Conservation (phyloP, 306 rosid genomes). For the Amphicarpaea edgeworthii region DNA sequence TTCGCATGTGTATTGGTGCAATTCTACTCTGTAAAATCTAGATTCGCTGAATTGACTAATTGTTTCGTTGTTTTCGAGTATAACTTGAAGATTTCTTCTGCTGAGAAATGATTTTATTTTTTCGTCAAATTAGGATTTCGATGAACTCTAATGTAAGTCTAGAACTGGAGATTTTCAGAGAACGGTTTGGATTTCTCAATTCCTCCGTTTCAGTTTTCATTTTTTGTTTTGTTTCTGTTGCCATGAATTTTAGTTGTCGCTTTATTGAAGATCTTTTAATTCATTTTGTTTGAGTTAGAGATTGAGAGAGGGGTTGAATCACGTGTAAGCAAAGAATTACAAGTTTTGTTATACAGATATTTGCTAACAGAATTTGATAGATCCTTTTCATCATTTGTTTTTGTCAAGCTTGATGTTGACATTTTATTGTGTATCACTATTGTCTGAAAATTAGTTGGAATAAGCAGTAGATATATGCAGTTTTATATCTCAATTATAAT, state of each 20-base stretch:
- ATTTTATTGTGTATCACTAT: background rate
- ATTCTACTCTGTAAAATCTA: constrained; percentile 22
- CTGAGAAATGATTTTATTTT: constrained; percentile 3
- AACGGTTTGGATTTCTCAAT: constrained; percentile 4
- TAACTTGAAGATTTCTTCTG: background rate
- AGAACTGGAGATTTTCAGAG: background rate
- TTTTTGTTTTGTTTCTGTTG: background rate
- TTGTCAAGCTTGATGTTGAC: no score
- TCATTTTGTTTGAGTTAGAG: background rate
- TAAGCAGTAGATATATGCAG: background rate
- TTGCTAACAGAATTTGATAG: background rate
- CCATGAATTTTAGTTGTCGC: background rate
- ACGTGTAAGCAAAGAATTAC: background rate
- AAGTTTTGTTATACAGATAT: constrained; percentile 22
- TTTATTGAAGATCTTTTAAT: background rate
- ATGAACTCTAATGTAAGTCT: background rate
- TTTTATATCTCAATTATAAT: constrained; percentile 6
- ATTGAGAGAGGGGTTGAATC: background rate
- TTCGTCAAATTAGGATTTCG: constrained; percentile 17
- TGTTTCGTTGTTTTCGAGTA: constrained; percentile 1
- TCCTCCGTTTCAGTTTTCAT: background rate
- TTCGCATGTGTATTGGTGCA: constrained; percentile 2
- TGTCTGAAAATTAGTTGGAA: constrained; percentile 21
- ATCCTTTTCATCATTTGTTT: background rate
- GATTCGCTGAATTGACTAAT: constrained; percentile 17